These are phyloP conservation scores for Annona squamosa DNA, from an alignment of 164 flowering plant species.

Conservation along the genomic window DNA sequence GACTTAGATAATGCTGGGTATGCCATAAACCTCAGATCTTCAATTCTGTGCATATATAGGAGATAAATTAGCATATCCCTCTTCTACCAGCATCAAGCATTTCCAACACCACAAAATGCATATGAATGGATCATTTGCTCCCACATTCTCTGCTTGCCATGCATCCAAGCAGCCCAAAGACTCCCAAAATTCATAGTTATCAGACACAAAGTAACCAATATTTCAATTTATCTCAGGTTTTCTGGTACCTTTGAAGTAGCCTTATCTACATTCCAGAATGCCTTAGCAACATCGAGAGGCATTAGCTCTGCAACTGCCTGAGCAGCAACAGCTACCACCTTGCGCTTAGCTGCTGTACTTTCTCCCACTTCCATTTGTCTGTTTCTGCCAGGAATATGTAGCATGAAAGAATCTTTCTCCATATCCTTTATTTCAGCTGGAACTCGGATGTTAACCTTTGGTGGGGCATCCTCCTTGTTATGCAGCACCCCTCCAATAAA, in stretches of 20 bases:
- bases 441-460: slow-evolving; percentile 55
- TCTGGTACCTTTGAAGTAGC: slow-evolving; percentile 61
- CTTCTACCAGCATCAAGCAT: background rate
- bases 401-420: slow-evolving; percentile 68
- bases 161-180: background rate
- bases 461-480: slow-evolving; percentile 53
- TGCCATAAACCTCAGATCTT: no score
- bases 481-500: slow-evolving; percentile 82
- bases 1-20: no score
- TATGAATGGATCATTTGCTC: background rate
- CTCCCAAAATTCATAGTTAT: background rate
- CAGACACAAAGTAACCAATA: background rate
- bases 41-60: background rate
- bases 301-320: slow-evolving; percentile 76
- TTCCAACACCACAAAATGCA: background rate
- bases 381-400: slow-evolving; percentile 52
- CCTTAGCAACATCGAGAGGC: slow-evolving; percentile 91
- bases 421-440: slow-evolving; percentile 70
- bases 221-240: background rate
- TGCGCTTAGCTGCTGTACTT: slow-evolving; percentile 36
- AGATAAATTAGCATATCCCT: background rate
- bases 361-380: slow-evolving; percentile 38
- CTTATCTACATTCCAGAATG: slow-evolving; percentile 63
- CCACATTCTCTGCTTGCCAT: background rate
- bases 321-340: slow-evolving; percentile 64